These are phyloP conservation scores for Iris macrosiphon DNA, from an alignment of 106 monocot species.

Conservation along the genomic window DNA sequence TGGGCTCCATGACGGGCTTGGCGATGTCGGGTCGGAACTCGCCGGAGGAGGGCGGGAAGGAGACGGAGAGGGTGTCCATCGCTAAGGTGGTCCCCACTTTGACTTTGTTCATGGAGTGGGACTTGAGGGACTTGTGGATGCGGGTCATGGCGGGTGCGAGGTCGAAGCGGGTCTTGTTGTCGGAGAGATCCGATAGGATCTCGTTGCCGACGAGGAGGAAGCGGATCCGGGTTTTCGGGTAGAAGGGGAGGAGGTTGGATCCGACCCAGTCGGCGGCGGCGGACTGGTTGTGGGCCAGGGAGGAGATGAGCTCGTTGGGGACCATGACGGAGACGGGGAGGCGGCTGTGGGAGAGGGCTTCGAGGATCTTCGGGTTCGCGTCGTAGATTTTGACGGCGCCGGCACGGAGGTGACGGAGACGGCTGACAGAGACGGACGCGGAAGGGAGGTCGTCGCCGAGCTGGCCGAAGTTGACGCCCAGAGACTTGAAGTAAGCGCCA, in stretches of 20 bases:
- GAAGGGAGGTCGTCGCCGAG: conserved; percentile 78
- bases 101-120: conserved; percentile 24
- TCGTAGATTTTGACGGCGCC: conserved; percentile 80
- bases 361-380: conserved; percentile 69
- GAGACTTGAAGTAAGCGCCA: conserved; percentile 5
- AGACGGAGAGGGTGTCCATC: conserved; percentile 66
- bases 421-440: conserved; percentile 33
- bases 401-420: conserved; percentile 45
- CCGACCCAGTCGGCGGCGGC: conserved; percentile 56
- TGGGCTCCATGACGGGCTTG: conserved; percentile 35
- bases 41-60: conserved; percentile 72
- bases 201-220: conserved; percentile 98
- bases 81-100: conserved; percentile 79
- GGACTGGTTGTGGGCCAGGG: conserved; percentile 51
- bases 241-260: conserved; percentile 60
- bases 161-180: conserved; percentile 42
- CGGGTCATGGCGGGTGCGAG: conserved; percentile 75
- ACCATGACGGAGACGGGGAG: conserved; percentile 76
- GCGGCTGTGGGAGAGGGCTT: conserved; percentile 45
- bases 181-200: conserved; percentile 61
- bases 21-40: conserved; percentile 75
- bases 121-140: conserved; percentile 30
- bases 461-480: conserved; percentile 92
- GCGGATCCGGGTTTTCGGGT: conserved; percentile 35
- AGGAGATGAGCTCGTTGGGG: conserved; percentile 77